Conservation (phyloP, 176 grass and related monocot genomes). For the Oryza glaberrima region DNA sequence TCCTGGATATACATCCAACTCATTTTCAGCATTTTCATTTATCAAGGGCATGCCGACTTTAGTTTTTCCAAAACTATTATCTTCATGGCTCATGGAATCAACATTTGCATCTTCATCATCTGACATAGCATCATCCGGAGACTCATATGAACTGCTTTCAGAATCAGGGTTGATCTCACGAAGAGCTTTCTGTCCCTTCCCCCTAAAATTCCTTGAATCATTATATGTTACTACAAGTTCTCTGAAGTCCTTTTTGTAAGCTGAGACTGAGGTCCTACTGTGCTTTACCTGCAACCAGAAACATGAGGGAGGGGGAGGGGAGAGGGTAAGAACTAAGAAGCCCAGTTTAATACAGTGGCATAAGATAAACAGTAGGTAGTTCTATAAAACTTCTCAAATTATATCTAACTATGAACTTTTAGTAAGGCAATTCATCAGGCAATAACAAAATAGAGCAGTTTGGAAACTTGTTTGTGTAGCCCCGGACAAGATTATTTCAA, state of each 20-base stretch:
- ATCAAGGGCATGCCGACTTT: constrained; percentile 25
- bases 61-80: constrained; percentile 35
- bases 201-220: constrained; percentile 40
- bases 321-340: constrained; percentile 14
- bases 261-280: constrained; percentile 68
- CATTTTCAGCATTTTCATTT: constrained; percentile 64
- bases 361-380: constrained; percentile 13
- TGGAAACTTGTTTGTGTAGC: background rate
- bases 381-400: background rate
- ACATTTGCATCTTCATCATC: constrained; percentile 47
- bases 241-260: constrained; percentile 73
- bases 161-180: constrained; percentile 47
- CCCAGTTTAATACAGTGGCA: background rate
- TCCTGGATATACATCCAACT: constrained; percentile 64
- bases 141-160: constrained; percentile 60
- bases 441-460: background rate
- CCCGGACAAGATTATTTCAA: background rate
- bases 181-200: constrained; percentile 42
- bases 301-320: background rate
- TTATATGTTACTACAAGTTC: constrained; percentile 72
- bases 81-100: constrained; percentile 10
- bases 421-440: background rate
- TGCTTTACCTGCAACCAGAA: constrained; percentile 77
- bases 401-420: background rate
- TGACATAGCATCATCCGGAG: constrained; percentile 39